phyloP scores from a whole-genome alignment of 2,329 filamentous ascomycete genomes.

The Claviceps citrina region DNA sequence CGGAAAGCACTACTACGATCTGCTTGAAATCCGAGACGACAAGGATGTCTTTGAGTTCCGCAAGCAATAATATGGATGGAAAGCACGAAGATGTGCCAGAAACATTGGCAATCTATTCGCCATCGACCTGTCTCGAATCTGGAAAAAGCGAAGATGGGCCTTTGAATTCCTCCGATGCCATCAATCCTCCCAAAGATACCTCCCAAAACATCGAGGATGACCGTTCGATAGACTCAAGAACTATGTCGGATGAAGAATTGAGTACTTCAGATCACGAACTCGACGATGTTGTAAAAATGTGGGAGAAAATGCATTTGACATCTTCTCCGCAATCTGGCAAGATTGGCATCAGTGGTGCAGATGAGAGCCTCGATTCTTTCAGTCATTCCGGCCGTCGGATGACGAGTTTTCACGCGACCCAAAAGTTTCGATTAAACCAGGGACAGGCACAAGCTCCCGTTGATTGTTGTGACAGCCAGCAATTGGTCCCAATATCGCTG shows the following conservation, averaged over 20 bases:
- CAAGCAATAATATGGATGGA: background rate
- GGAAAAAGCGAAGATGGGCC: background rate
- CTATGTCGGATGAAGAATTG: background rate
- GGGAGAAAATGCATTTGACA: slow-evolving; percentile 1
- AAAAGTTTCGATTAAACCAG: background rate
- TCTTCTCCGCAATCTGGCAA: background rate
- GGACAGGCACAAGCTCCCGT: background rate
- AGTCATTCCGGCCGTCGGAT: background rate
- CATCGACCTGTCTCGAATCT: background rate
- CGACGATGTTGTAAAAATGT: background rate
- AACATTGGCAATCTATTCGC: background rate
- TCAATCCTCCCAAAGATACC: background rate
- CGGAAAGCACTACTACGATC: background rate
- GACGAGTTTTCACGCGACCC: background rate
- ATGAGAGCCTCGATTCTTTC: background rate
- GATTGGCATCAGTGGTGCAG: background rate
- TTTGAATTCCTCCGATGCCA: background rate
- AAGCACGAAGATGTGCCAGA: background rate
- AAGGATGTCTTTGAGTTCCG: background rate
- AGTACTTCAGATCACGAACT: background rate
- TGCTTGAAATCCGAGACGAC: background rate
- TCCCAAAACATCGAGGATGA: background rate
- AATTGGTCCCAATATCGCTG: background rate
- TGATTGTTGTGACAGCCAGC: background rate
- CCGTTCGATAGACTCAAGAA: background rate